phyloP scores from a whole-genome alignment of 164 flowering plant genomes.

The Taxillus chinensis region DNA sequence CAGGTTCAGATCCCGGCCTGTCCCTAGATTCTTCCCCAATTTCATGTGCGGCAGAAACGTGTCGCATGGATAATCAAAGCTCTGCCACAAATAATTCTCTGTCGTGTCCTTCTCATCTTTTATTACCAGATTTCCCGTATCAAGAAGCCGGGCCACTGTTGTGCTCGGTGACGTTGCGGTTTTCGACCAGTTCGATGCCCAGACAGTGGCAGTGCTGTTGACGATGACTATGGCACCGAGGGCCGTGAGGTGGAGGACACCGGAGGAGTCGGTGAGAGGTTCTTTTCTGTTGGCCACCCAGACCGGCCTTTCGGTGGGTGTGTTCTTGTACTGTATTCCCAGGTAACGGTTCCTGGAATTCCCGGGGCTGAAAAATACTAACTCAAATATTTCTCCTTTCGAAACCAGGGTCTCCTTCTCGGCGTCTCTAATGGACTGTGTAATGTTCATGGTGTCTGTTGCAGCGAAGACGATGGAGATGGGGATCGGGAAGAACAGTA shows the following conservation, averaged over 20 bases:
- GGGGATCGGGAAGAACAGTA: neutral
- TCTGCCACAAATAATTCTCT: constrained; percentile 28
- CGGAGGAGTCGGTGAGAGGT: constrained; percentile 12
- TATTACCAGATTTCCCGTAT: constrained; percentile 26
- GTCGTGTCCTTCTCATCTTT: constrained; percentile 5
- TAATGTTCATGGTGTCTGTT: neutral
- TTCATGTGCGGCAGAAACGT: constrained; percentile 33
- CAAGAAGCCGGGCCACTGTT: constrained; percentile 14
- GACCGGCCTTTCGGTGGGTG: constrained; percentile 2
- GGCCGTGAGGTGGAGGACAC: neutral
- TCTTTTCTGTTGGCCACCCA: constrained; percentile 15
- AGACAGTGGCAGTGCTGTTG: constrained; percentile 6
- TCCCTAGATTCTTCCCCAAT: constrained; percentile 20
- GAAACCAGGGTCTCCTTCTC: constrained; percentile 18
- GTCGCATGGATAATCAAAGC: constrained; percentile 32
- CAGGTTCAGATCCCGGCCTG: constrained; percentile 11
- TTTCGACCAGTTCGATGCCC: constrained; percentile 15
- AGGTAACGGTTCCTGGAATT: constrained; percentile 9
- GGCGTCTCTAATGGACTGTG: neutral
- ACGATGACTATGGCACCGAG: constrained; percentile 9
- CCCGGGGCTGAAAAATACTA: constrained; percentile 19
- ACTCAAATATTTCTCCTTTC: constrained; percentile 8
- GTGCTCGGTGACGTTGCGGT: too few species aligned
- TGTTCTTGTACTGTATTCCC: constrained; percentile 22
- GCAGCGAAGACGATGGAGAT: neutral